Conservation (phyloP, 2,329 filamentous ascomycete genomes). For the Nannizziopsis barbatae region DNA sequence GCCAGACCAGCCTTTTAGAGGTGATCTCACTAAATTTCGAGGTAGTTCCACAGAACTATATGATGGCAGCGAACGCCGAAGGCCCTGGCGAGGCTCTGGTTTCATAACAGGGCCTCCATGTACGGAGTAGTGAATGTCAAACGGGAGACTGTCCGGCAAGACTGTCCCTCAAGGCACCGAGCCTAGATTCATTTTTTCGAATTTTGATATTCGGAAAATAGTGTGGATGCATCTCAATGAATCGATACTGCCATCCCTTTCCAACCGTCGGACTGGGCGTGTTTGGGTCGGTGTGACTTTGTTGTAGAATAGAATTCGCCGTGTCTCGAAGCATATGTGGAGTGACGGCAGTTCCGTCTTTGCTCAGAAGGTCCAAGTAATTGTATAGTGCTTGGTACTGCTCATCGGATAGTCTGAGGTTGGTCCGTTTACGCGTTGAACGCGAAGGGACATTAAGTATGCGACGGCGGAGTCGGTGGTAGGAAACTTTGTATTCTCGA, state of each 20-base stretch:
- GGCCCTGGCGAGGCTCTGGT: no score
- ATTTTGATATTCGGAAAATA: conserved; percentile 11
- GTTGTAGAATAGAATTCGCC: conserved; percentile 7
- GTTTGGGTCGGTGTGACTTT: conserved; percentile 7
- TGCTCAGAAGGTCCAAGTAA: conserved; percentile 4
- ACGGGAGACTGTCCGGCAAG: neutral
- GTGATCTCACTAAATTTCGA: no score
- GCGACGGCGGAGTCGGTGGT: conserved; percentile 8
- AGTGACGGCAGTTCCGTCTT: neutral
- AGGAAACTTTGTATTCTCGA: conserved; percentile 10
- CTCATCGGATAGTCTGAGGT: conserved; percentile 6
- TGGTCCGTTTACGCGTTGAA: conserved; percentile 8
- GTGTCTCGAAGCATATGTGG: conserved; percentile 7
- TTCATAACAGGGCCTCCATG: no score
- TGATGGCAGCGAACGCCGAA: no score
- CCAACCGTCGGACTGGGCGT: conserved; percentile 5
- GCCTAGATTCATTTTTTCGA: conserved; percentile 7
- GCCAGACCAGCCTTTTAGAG: no score
- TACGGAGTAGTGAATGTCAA: no score
- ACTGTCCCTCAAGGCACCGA: conserved; percentile 1
- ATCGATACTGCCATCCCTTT: conserved; percentile 10
- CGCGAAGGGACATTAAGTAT: conserved; percentile 9
- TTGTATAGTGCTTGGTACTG: conserved; percentile 8
- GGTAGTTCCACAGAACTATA: no score
- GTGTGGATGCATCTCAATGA: conserved; percentile 9